A percentile compares a stretch with the other conserved stretches of the same genome.
These are phyloP conservation scores for Fusarium metavorans DNA, from an alignment of 2,329 filamentous ascomycete species.

Conservation along the genomic window DNA sequence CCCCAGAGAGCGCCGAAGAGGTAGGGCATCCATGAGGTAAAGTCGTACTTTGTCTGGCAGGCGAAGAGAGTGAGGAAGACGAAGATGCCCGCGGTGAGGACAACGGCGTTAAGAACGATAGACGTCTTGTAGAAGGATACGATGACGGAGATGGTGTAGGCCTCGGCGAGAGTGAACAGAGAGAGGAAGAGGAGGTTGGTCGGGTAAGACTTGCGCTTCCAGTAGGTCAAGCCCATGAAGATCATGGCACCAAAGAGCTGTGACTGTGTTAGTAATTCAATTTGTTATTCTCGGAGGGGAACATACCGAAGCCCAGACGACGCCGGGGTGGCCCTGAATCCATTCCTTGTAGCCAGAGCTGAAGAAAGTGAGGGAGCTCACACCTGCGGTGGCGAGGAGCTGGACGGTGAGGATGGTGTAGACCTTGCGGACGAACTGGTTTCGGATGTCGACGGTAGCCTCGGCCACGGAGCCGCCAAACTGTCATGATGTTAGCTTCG, in stretches of 20 bases:
- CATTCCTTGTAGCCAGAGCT: slow-evolving; percentile 82
- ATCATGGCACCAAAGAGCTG: slow-evolving; percentile 83
- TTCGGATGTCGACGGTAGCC: slow-evolving; percentile 93
- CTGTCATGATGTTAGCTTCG: slow-evolving; percentile 56
- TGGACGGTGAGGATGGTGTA: slow-evolving; percentile 98
- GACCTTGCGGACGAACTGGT: slow-evolving; percentile 97
- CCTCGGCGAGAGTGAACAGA: slow-evolving; percentile 91
- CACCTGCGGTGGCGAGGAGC: slow-evolving; percentile 82
- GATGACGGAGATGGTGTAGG: slow-evolving; percentile 92
- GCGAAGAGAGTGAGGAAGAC: slow-evolving; percentile 87
- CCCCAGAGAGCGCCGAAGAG: slow-evolving; percentile 92
- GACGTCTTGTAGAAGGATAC: slow-evolving; percentile 88
- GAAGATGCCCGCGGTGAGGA: slow-evolving; percentile 88
- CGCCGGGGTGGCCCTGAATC: slow-evolving; percentile 86
- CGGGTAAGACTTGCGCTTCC: slow-evolving; percentile 96
- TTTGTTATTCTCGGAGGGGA: neutral
- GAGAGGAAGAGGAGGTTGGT: slow-evolving; percentile 93
- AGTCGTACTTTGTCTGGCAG: slow-evolving; percentile 98
- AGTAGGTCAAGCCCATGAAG: slow-evolving; percentile 90
- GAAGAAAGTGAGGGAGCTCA: slow-evolving; percentile 89
- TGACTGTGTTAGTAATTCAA: slow-evolving; percentile 32
- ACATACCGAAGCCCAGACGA: slow-evolving; percentile 85
- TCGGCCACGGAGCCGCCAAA: slow-evolving; percentile 95
- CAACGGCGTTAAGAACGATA: slow-evolving; percentile 89
- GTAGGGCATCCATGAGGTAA: slow-evolving; percentile 97